Percentiles rank a stretch among this genome's conserved stretches.
These are phyloP conservation scores for Moringa oleifera DNA, from an alignment of 345 rosid species.

Conservation along the genomic window DNA sequence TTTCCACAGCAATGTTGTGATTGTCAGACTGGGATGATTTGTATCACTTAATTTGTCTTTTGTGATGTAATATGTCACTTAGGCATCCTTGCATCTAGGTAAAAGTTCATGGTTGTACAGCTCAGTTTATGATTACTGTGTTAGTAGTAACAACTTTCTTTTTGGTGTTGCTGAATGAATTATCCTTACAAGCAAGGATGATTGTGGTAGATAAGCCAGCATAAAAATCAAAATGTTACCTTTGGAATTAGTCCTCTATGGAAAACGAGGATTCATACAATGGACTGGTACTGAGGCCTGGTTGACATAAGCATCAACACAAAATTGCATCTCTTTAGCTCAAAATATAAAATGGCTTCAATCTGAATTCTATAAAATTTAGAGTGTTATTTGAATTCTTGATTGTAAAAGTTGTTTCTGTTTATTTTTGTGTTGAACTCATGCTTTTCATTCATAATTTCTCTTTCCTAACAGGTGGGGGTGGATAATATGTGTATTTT, in stretches of 20 bases:
- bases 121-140: background rate
- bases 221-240: background rate
- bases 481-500: constrained; percentile 98
- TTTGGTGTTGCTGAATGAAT: too few relatives aligned
- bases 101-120: background rate
- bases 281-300: background rate
- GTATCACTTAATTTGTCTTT: background rate
- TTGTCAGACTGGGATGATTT: background rate
- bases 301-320: background rate
- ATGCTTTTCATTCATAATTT: background rate
- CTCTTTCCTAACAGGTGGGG: constrained; percentile 55
- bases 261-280: background rate
- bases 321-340: background rate
- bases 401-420: background rate
- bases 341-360: background rate
- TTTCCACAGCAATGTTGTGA: background rate
- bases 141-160: background rate
- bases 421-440: background rate
- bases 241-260: background rate
- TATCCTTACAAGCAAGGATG: too few relatives aligned
- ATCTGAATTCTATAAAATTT: background rate
- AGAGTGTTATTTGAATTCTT: background rate
- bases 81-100: too few relatives aligned
- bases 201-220: too few relatives aligned
- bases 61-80: too few relatives aligned